These are phyloP conservation scores for Basipetospora chlamydospora DNA, from an alignment of 2,329 filamentous ascomycete species.

Conservation along the genomic window DNA sequence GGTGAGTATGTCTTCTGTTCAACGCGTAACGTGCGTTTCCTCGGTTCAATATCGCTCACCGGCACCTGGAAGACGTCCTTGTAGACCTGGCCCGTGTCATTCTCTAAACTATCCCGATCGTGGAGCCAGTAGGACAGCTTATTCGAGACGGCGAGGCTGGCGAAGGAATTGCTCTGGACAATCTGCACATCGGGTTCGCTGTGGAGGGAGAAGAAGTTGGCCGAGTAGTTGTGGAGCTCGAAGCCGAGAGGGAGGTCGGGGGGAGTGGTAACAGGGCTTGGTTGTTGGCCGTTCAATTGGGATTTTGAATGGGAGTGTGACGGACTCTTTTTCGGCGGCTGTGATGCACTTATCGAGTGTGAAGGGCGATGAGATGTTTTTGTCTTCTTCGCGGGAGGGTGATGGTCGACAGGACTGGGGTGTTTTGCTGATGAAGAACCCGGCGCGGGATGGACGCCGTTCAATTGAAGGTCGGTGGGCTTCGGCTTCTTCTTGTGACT, in stretches of 20 bases:
- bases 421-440: slow-evolving; percentile 29
- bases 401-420: slow-evolving; percentile 24
- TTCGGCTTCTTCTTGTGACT: slow-evolving; percentile 81
- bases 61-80: slow-evolving; percentile 53
- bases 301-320: slow-evolving; percentile 24
- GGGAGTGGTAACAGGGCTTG: slow-evolving; percentile 66
- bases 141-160: slow-evolving; percentile 59
- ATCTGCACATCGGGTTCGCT: slow-evolving; percentile 44
- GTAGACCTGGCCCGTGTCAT: slow-evolving; percentile 50
- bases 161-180: slow-evolving; percentile 62
- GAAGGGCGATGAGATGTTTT: slow-evolving; percentile 73
- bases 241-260: slow-evolving; percentile 49
- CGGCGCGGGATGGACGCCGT: no score
- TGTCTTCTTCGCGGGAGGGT: slow-evolving; percentile 55
- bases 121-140: slow-evolving; percentile 66
- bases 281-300: slow-evolving; percentile 29
- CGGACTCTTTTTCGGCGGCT: slow-evolving; percentile 49
- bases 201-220: slow-evolving; percentile 62
- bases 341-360: slow-evolving; percentile 60
- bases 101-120: slow-evolving; percentile 52
- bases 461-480: slow-evolving; percentile 50
- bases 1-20: slow-evolving; percentile 34
- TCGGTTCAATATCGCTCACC: slow-evolving; percentile 26
- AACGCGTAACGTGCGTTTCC: slow-evolving; percentile 29
- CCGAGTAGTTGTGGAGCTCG: slow-evolving; percentile 54